A percentile compares a stretch with the other conserved stretches of the same genome.
Conservation (phyloP, 306 rosid genomes). For the Acacia melanoxylon region DNA sequence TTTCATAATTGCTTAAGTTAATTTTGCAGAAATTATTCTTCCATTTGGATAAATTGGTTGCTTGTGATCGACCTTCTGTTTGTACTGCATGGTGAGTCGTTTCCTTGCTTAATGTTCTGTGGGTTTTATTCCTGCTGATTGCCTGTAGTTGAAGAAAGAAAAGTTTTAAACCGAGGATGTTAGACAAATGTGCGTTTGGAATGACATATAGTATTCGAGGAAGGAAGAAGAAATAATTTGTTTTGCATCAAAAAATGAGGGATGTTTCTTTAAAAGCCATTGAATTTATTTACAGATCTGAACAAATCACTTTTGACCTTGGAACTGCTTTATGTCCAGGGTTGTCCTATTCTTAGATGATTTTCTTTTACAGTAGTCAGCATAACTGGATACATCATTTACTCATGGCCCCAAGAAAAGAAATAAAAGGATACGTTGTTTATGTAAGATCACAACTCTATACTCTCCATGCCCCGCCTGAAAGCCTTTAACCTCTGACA, state of each 20-base stretch:
- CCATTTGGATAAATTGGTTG: slow-evolving; percentile 74
- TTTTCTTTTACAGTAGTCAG: background rate
- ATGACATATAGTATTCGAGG: background rate
- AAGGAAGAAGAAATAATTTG: background rate
- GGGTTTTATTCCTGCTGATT: background rate
- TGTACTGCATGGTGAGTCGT: slow-evolving; percentile 75
- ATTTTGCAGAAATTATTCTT: slow-evolving; percentile 72
- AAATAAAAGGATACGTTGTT: background rate
- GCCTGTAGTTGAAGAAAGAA: background rate
- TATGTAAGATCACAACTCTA: background rate
- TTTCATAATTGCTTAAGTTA: background rate
- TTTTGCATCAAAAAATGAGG: background rate
- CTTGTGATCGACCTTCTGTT: slow-evolving; percentile 70
- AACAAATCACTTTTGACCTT: background rate
- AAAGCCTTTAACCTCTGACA: background rate
- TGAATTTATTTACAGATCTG: background rate
- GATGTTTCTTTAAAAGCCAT: background rate
- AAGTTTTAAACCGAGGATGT: background rate
- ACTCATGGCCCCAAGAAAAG: background rate
- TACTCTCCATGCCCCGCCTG: background rate
- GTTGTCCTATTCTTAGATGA: slow-evolving; percentile 4
- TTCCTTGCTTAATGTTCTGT: background rate
- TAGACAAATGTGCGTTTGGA: background rate
- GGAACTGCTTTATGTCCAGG: background rate
- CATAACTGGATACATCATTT: background rate